Conservation (phyloP, 140 eudicot species). For the Artemisia princeps region DNA sequence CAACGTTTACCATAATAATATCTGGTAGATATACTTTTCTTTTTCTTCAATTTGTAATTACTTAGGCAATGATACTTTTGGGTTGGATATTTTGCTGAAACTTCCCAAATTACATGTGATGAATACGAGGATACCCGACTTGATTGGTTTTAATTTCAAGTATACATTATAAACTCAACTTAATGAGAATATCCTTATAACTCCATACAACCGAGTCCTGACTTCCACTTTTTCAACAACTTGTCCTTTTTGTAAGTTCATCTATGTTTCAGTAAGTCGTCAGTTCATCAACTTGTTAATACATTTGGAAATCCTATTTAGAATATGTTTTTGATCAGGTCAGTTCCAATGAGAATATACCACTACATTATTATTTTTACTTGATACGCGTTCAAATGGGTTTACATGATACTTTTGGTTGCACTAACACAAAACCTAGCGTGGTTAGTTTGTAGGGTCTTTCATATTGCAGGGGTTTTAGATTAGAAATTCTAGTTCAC, state of each 20-base stretch:
- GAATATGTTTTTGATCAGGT: neutral
- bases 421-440: neutral
- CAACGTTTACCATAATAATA: constrained; percentile 9
- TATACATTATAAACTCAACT: neutral
- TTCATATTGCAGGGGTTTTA: neutral
- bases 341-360: neutral
- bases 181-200: neutral
- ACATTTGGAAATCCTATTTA: neutral
- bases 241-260: constrained; percentile 8
- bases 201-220: neutral
- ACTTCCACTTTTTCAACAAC: constrained; percentile 5
- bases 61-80: neutral
- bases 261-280: constrained; percentile 5
- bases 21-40: neutral
- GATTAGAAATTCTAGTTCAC: neutral
- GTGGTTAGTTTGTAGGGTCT: constrained; percentile 3
- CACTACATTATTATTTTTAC: neutral
- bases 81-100: constrained; percentile 8
- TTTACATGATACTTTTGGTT: constrained; percentile 10
- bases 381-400: neutral
- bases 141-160: constrained; percentile 8
- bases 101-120: constrained; percentile 2
- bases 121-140: neutral
- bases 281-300: constrained; percentile 9
- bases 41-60: neutral